Evolutionary conservation across 2,329 filamentous ascomycete species (phyloP), one percentile per base, ranked within the genome.

Genomic region (Alternaria ventricosa): DNA sequence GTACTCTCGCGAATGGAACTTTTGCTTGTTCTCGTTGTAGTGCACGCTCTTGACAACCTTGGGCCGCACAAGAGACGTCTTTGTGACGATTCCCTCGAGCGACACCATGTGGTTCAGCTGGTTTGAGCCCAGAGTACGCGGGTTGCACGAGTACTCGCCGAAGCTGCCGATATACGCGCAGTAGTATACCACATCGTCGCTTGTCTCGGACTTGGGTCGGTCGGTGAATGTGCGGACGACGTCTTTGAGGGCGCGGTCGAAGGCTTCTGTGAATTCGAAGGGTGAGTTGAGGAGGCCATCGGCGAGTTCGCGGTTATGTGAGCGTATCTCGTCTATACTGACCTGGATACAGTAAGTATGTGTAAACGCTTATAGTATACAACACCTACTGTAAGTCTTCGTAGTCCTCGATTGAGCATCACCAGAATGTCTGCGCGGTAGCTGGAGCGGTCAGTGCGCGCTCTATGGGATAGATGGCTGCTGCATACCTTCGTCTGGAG

Each of bases 31-130:
- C 82, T 97, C 94, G 74, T 93, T 97, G 82, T 94, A 98, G 80
- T 99, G 96, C 57, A 99, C 94, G 81, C 96, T 98, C 83, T 96
- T 97, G 66, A 98, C 90, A n/a, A 99, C 89, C 82, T 99, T 99
- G 11, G 96, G 96, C 60, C 96, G 88, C 67, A 99, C 97, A 20
- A 99, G 86, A 23, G 94, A 97, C 82, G 93, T 97, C 80, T 96
- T 92, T 36, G 96, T 99, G 45, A 99, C 96, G 74, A 99, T 99
- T 50, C 96, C 96, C 82, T 99, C 96, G 55, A 99, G 87, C 4
- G 94, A 97, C 13, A 99, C 92, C 94, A 99, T 97, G 76, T 92
- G 90, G 81, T 99, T 99, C 60, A 99, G 87, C 74, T 97, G 92
- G 44, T 89, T 87, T 3, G 95, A 97, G 55, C 93, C 93, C 28